Evolutionary conservation across 768 basidiomycete genomes (phyloP).

Genomic region (Hysterangium stoloniferum): DNA sequence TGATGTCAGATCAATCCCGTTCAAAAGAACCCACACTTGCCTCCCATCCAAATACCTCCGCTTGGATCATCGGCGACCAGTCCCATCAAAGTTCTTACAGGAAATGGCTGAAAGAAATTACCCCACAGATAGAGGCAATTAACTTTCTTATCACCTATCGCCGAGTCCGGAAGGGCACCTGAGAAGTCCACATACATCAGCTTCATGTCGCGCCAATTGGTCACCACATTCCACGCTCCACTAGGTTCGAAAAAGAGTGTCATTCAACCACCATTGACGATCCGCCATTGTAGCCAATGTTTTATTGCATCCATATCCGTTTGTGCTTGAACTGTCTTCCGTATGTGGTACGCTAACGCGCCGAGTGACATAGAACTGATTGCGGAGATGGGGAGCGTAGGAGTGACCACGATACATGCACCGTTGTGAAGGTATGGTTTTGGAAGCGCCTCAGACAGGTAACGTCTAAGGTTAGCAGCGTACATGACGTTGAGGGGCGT

Average conservation of each 20-base stretch:
- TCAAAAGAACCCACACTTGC: no score
- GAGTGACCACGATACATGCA: conserved; percentile 7
- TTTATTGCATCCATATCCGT: conserved; percentile 3
- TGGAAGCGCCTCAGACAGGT: conserved; percentile 6
- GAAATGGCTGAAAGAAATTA: conserved; percentile 10
- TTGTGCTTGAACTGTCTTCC: conserved; percentile 5
- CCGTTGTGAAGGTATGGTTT: conserved; percentile 8
- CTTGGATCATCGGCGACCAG: conserved; percentile 11
- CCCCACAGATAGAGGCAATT: conserved; percentile 11
- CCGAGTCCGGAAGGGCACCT: conserved; percentile 9
- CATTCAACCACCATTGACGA: conserved; percentile 8
- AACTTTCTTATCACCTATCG: not conserved
- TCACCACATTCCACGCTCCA: conserved; percentile 12
- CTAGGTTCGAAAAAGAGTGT: conserved; percentile 13
- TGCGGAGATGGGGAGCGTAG: conserved; percentile 2
- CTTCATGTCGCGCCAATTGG: conserved; percentile 15
- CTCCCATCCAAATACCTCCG: conserved; percentile 12
- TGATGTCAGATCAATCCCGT: no score
- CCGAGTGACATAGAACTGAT: conserved; percentile 8
- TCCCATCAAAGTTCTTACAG: conserved; percentile 8
- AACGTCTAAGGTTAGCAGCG: conserved; percentile 11
- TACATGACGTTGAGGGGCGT: conserved; percentile 11
- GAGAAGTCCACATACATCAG: conserved; percentile 14
- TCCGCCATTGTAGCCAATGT: conserved; percentile 8
- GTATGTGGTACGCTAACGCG: conserved; percentile 5